phyloP scores from a whole-genome alignment of 2,329 filamentous ascomycete species.

The Aspergillus neoniger region DNA sequence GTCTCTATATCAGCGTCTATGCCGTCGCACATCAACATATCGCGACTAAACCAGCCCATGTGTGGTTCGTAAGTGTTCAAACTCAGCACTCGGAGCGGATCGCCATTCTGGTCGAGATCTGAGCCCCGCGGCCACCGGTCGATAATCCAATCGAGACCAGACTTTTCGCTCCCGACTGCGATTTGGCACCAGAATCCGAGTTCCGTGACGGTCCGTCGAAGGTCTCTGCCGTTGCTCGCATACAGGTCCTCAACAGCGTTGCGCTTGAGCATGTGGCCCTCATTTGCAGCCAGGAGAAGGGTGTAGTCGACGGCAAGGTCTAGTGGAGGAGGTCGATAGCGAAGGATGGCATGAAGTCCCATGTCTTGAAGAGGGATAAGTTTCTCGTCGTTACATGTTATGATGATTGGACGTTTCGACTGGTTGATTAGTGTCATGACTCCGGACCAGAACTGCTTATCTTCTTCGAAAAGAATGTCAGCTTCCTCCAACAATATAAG shows the following conservation, averaged over 20 bases:
- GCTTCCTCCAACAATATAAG: conserved; percentile 92
- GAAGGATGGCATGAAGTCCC: conserved; percentile 81
- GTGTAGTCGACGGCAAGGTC: conserved; percentile 77
- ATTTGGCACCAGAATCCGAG: conserved; percentile 98
- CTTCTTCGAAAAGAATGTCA: conserved; percentile 90
- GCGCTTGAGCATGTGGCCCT: conserved; percentile 77
- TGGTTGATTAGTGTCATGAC: conserved; percentile 74
- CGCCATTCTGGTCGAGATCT: conserved; percentile 67
- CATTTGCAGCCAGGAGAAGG: conserved; percentile 78
- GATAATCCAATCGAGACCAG: conserved; percentile 87
- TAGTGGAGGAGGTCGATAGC: conserved; percentile 66
- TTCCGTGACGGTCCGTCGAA: conserved; percentile 79
- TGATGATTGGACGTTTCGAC: conserved; percentile 87
- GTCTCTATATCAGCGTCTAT: conserved; percentile 62
- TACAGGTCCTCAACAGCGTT: conserved; percentile 71
- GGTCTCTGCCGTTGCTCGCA: conserved; percentile 66
- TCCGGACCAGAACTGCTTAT: conserved; percentile 91
- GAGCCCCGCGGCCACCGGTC: conserved; percentile 72
- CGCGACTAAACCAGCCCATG: conserved; percentile 74
- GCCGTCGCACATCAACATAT: conserved; percentile 50
- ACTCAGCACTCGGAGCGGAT: conserved; percentile 76
- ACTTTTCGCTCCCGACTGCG: conserved; percentile 82
- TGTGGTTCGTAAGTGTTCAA: conserved; percentile 72
- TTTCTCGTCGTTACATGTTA: conserved; percentile 93
- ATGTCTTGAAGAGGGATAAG: conserved; percentile 73